Evolutionary conservation across 192 early-diverging fungal genomes (phyloP), one percentile per base, ranked within the genome.

Genomic region (Fimicolochytrium jonesii): DNA sequence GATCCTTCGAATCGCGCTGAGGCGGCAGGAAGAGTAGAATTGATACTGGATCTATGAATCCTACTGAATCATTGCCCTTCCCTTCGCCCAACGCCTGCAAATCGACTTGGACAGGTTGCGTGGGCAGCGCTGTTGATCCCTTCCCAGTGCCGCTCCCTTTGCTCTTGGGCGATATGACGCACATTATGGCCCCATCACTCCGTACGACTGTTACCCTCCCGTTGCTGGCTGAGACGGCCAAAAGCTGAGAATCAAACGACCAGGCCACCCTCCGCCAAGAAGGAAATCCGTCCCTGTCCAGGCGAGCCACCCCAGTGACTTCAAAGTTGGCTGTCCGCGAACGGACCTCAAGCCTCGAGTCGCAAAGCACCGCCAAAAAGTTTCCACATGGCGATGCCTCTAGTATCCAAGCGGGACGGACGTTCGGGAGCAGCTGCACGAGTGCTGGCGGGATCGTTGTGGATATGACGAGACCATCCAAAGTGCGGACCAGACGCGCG

Each of bases 391-490:
- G 57, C 11, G 56, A 59, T 13, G 49, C 26, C 1, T 35, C 15
- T 9, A 67, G 13, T 10, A 20, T 52, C 56, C 57, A 60, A 6
- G 18, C 13, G 11, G 56, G 46, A 3, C 57, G 56, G n/a, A 60
- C 57, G 17, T 31, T 9, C 6, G 66, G 56, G 10, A 67, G 47
- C 7, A 60, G 57, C 51, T 67, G 56, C 4, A 67, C 56, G 4
- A 67, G 37, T 4, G 66, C 56, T n/a, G 66, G 66, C 9, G 66
- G 66, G 10, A 67, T 33, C 18, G 30, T 42, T 2, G 66, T 46
- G 9, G 66, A 67, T 15, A 67, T 31, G 6, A 67, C 57, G 9
- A 60, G 47, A n/a, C 66, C 66, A 32, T 67, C 66, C 25, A 67
- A 41, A 13, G 66, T 66, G 26, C 64, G 53, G 10, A 66, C 64